These are phyloP conservation scores for Neoarthrinium moseri DNA, from an alignment of 2,329 filamentous ascomycete species.

Conservation along the genomic window DNA sequence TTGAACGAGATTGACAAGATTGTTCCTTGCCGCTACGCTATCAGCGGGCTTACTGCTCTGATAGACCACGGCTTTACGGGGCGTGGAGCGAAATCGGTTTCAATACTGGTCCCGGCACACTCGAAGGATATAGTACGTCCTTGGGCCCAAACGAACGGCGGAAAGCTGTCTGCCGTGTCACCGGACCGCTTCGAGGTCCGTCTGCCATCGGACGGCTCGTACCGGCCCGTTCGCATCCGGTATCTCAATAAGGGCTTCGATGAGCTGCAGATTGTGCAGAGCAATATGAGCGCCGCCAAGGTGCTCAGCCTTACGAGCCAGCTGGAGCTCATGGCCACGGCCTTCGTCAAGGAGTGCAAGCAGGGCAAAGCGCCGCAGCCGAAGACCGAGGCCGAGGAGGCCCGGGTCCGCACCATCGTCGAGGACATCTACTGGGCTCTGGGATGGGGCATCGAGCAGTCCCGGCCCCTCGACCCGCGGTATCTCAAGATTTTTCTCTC, in stretches of 20 bases:
- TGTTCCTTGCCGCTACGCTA: constrained; percentile 41
- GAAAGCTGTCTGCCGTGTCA: neutral
- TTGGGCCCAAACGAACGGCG: constrained; percentile 33
- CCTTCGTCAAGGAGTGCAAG: constrained; percentile 12
- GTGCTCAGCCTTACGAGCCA: constrained; percentile 22
- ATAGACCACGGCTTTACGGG: constrained; percentile 38
- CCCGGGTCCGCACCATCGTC: constrained; percentile 15
- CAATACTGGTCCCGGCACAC: constrained; percentile 38
- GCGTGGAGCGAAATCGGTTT: constrained; percentile 30
- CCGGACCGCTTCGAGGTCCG: constrained; percentile 21
- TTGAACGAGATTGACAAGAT: constrained; percentile 36
- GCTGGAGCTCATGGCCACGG: constrained; percentile 24
- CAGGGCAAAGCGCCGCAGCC: neutral
- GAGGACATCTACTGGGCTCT: constrained; percentile 24
- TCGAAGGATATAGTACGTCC: constrained; percentile 33
- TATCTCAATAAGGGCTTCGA: constrained; percentile 33
- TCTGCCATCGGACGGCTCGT: constrained; percentile 26
- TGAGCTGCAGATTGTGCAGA: constrained; percentile 19
- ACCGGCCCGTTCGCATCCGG: constrained; percentile 34
- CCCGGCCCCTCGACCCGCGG: constrained; percentile 3
- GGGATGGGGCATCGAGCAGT: constrained; percentile 6
- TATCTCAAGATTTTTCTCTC: constrained; percentile 22
- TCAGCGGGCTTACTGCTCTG: constrained; percentile 45
- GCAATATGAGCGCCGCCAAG: constrained; percentile 14
- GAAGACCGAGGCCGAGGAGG: neutral